Evolutionary conservation across 371 early-diverging fungal genomes (phyloP), one percentile per base, ranked within the genome.

Genomic region (Sporodiniella umbellata): DNA sequence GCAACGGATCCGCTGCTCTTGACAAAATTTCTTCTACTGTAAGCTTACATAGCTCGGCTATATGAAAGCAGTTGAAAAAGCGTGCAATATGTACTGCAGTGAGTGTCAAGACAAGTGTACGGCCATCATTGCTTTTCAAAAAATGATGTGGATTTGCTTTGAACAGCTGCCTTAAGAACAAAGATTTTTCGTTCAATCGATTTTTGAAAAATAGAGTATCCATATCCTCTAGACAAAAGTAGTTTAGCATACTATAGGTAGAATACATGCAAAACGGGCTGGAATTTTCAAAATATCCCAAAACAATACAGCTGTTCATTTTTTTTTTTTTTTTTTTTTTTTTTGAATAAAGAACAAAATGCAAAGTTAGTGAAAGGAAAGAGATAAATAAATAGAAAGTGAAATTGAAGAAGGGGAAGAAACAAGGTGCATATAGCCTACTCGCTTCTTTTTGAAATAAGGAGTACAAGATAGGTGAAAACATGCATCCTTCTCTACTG

Each of bases 21-120:
- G 43, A 53, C 24, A 60, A 39, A 8, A 72, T 49, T 44, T 72
- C 66, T 19, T 53, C 33, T 5, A 26, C 25, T 15, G 53, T 45
- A 7, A 72, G 53, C 45, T 60, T 57, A 56, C 66, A 65, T 22
- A 72, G 54, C 46, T 72, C 72, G 21, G 68, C 72, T 1, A 72
- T 46, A 33, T 45, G 55, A 48, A 55, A 58, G 30, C 51, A 33
- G 33, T 63, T 59, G 28, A 56, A 60, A 3, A 40, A 35, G 7
- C 65, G 52, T 17, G 71, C 71, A n/a, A 71, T 59, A 4, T 49
- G 42, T 18, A 59, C 39, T 23, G 62, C 44, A 8, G 33, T 59
- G 8, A 35, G 35, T 37, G 52, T 56, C 48, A 49, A 40, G 2
- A 68, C 37, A 46, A 53, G 56, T 1, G 54, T 50, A 7, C 48